Evolutionary conservation across 1,139 yeast genomes (phyloP).

Genomic region (Geotrichum macrosporum): DNA sequence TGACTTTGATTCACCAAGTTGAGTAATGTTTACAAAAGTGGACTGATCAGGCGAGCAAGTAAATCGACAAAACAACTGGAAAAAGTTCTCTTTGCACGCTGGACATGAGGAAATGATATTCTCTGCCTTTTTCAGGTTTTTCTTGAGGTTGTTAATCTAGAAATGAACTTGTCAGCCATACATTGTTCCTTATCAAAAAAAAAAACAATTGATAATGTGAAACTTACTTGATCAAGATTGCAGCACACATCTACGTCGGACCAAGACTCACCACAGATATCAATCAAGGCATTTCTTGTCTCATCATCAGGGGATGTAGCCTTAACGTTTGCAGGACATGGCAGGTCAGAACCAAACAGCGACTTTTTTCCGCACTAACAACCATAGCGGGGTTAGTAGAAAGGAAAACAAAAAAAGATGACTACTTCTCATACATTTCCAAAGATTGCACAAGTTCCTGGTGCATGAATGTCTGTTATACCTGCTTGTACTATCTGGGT

Average conservation of each 20-base stretch:
- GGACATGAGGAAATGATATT: constrained; percentile 87
- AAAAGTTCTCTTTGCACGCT: constrained; percentile 84
- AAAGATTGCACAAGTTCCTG: constrained; percentile 53
- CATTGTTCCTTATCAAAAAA: too few relatives aligned
- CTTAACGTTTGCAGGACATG: constrained; percentile 59
- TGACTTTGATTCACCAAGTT: constrained; percentile 51
- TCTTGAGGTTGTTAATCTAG: constrained; percentile 39
- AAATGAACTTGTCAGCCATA: too few relatives aligned
- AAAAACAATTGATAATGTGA: too few relatives aligned
- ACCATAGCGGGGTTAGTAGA: constrained; percentile 1
- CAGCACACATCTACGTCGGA: constrained; percentile 50
- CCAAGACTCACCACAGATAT: constrained; percentile 72
- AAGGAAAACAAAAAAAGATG: not conserved
- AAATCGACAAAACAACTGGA: constrained; percentile 79
- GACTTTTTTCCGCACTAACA: constrained; percentile 70
- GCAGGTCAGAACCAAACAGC: constrained; percentile 71
- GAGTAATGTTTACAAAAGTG: constrained; percentile 62
- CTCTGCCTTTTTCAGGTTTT: constrained; percentile 67
- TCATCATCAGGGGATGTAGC: constrained; percentile 49
- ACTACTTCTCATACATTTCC: constrained; percentile 31
- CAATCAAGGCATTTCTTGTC: constrained; percentile 47
- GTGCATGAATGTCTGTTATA: constrained; percentile 30
- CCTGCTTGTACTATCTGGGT: constrained; percentile 9
- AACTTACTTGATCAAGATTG: constrained; percentile 45
- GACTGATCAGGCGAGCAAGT: constrained; percentile 88